Percentiles rank a stretch among this genome's conserved stretches.
Evolutionary conservation across 2,329 filamentous ascomycete species (phyloP).

Genomic region (Ophioceras dolichostomum): DNA sequence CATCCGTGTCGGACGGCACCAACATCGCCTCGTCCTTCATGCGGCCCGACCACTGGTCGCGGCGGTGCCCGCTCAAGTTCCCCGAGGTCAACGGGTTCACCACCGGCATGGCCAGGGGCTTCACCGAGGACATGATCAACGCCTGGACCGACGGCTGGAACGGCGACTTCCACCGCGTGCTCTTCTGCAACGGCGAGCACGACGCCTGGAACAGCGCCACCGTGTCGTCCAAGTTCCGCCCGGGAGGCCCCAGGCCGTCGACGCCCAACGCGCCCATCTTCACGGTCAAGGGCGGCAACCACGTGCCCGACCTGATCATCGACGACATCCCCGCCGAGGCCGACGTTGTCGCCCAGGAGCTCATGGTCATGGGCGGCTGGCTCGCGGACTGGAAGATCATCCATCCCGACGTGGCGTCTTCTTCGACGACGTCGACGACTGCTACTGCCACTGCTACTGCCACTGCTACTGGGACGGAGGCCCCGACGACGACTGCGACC

Average conservation of each 20-base stretch:
- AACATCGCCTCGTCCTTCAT: conserved; percentile 22
- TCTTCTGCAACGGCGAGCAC: conserved; percentile 26
- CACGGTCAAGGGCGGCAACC: conserved; percentile 22
- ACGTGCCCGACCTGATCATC: conserved; percentile 26
- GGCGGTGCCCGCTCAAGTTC: conserved; percentile 33
- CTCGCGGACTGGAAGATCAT: neutral
- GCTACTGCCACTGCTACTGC: too few species aligned
- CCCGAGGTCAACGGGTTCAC: conserved; percentile 17
- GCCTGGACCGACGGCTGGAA: conserved; percentile 26
- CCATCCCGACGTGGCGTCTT: too few species aligned
- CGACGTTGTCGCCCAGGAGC: conserved; percentile 22
- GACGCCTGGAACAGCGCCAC: conserved; percentile 29
- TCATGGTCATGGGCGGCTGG: neutral
- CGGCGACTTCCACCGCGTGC: conserved; percentile 22
- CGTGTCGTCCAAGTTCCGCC: conserved; percentile 21
- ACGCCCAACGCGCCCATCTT: conserved; percentile 19
- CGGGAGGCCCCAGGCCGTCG: conserved; percentile 22
- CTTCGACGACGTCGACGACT: too few species aligned
- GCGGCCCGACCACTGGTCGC: conserved; percentile 23
- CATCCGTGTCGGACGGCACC: conserved; percentile 24
- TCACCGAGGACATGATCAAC: conserved; percentile 22
- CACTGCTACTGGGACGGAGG: too few species aligned
- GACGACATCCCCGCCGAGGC: conserved; percentile 36
- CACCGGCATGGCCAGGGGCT: conserved; percentile 19
- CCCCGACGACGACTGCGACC: too few species aligned